A percentile compares a stretch with the other conserved stretches of the same genome.
Evolutionary conservation across 148 eudicot genomes (phyloP).

Genomic region (Spergularia marina): DNA sequence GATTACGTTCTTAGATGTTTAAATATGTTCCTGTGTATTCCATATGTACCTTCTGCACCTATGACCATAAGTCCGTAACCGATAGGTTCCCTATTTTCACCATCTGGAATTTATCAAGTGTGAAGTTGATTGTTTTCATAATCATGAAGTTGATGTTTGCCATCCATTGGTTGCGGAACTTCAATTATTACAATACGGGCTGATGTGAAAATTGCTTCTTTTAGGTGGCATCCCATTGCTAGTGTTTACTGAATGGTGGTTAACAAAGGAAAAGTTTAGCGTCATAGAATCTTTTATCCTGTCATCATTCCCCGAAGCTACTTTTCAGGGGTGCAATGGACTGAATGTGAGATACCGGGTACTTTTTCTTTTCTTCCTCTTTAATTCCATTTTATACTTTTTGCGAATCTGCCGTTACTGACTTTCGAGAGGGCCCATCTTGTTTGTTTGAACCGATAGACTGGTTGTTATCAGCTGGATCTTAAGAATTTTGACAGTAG

Average conservation of each 20-base stretch:
- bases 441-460: background rate
- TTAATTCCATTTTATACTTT: background rate
- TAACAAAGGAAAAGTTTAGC: slow-evolving; percentile 69
- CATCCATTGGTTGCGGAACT: background rate
- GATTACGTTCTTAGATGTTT: no score
- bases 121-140: background rate
- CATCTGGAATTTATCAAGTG: no score
- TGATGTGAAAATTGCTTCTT: slow-evolving; percentile 10
- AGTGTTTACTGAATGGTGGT: slow-evolving; percentile 91
- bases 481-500: no score
- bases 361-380: slow-evolving; percentile 10
- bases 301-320: slow-evolving; percentile 79
- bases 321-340: slow-evolving; percentile 78
- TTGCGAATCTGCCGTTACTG: background rate
- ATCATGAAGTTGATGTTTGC: background rate
- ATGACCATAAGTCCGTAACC: no score
- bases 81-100: no score
- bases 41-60: no score
- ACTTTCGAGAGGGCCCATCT: background rate
- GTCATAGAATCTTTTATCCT: slow-evolving; percentile 59
- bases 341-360: slow-evolving; percentile 86
- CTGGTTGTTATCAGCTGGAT: background rate
- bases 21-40: no score
- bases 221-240: slow-evolving; percentile 83
- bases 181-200: background rate